Evolutionary conservation across 176 grass and related monocot genomes (phyloP).

Genomic region (Lolium rigidum): DNA sequence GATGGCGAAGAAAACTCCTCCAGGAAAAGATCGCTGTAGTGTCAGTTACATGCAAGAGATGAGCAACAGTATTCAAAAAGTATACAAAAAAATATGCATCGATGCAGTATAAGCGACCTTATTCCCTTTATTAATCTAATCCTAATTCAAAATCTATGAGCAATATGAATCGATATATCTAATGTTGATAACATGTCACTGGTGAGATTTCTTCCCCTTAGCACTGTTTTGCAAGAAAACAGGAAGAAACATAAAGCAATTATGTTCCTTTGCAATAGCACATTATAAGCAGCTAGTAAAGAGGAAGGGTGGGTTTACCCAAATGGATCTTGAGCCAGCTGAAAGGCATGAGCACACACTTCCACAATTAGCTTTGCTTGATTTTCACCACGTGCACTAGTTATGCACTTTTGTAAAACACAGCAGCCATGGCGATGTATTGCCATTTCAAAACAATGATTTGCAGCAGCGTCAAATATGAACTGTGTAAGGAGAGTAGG

Average conservation of each 20-base stretch:
- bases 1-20: not conserved
- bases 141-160: not conserved
- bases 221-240: not conserved
- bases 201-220: conserved; percentile 11
- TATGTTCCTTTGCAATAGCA: conserved; percentile 23
- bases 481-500: conserved; percentile 51
- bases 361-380: conserved; percentile 64
- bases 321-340: conserved; percentile 78
- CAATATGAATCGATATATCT: not conserved
- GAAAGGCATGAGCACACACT: conserved; percentile 69
- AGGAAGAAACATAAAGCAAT: not conserved
- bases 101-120: not conserved
- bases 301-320: conserved; percentile 58
- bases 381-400: conserved; percentile 56
- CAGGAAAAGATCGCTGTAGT: not conserved
- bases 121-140: not conserved
- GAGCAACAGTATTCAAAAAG: not conserved
- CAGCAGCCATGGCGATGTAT: conserved; percentile 87
- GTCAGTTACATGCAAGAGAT: not conserved
- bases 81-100: not conserved
- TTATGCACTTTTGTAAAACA: conserved; percentile 86
- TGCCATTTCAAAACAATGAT: conserved; percentile 69
- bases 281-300: conserved; percentile 26
- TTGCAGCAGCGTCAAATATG: conserved; percentile 82
- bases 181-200: not conserved